These are phyloP conservation scores for Myriosclerotinia curreyana DNA, from an alignment of 2,329 filamentous ascomycete species.

Conservation along the genomic window DNA sequence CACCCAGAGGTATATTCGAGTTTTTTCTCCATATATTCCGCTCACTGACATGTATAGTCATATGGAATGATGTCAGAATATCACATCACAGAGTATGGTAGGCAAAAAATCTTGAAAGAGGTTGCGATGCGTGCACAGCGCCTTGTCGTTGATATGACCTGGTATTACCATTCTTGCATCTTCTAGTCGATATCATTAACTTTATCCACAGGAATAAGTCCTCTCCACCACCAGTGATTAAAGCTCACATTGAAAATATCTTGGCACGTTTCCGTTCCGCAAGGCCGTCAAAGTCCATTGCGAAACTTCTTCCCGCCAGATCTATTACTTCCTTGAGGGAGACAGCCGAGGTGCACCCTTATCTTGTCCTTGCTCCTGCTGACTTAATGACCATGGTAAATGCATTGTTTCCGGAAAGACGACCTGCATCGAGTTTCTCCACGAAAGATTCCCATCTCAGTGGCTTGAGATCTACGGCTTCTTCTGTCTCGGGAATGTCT, in stretches of 20 bases:
- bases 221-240: conserved; percentile 60
- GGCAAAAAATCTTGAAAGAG: conserved; percentile 76
- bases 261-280: conserved; percentile 56
- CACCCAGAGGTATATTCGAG: conserved; percentile 70
- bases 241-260: conserved; percentile 69
- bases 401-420: conserved; percentile 74
- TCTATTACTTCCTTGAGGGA: conserved; percentile 71
- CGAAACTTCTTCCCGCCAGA: conserved; percentile 65
- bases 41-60: conserved; percentile 39
- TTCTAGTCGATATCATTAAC: conserved; percentile 9
- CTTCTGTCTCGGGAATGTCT: conserved; percentile 65
- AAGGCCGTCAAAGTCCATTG: conserved; percentile 46
- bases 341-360: conserved; percentile 75
- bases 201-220: conserved; percentile 50
- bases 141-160: conserved; percentile 70
- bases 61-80: conserved; percentile 79
- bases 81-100: conserved; percentile 85
- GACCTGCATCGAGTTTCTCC: conserved; percentile 56
- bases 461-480: conserved; percentile 64
- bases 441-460: conserved; percentile 51
- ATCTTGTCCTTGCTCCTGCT: conserved; percentile 73
- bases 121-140: conserved; percentile 78
- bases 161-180: conserved; percentile 43
- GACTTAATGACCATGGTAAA: conserved; percentile 80
- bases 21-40: background rate